A percentile compares a stretch with the other conserved stretches of the same genome.
Evolutionary conservation across 306 rosid species (phyloP).

Genomic region (Potentilla sterilis): DNA sequence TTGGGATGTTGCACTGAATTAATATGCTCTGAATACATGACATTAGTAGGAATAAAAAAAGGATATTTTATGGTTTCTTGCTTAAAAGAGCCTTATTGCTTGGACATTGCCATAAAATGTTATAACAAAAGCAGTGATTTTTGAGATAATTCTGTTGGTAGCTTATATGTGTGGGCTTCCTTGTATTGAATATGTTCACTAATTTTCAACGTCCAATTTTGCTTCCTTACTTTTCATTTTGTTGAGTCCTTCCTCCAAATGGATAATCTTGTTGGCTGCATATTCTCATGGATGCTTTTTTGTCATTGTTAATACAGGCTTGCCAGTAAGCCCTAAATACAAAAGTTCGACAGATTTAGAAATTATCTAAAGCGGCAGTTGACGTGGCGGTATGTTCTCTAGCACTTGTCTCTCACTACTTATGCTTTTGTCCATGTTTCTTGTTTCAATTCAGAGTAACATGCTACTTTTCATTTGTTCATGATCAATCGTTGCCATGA

Average conservation of each 20-base stretch:
- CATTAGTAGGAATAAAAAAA: background rate
- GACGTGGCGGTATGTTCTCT: constrained; percentile 75
- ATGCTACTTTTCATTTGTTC: constrained; percentile 5
- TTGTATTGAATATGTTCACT: background rate
- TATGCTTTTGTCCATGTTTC: constrained; percentile 1
- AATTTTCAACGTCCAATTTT: background rate
- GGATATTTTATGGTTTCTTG: background rate
- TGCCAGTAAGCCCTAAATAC: constrained; percentile 55
- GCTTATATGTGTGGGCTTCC: background rate
- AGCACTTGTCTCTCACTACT: background rate
- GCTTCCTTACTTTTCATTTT: background rate
- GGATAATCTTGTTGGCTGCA: constrained; percentile 1
- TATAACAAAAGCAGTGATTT: background rate
- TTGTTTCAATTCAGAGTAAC: constrained; percentile 7
- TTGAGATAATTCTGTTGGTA: background rate
- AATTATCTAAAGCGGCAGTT: constrained; percentile 57
- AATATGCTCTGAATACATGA: too few relatives aligned
- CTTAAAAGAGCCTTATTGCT: constrained; percentile 7
- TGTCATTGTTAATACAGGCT: constrained; percentile 41
- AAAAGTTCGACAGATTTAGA: constrained; percentile 62
- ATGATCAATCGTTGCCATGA: constrained; percentile 25
- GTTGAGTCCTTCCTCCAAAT: background rate
- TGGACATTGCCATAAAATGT: background rate
- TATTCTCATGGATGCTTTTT: background rate
- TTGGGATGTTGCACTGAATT: background rate